phyloP scores from a whole-genome alignment of 805 yeast genomes.

The Pachysolen tannophilus region DNA sequence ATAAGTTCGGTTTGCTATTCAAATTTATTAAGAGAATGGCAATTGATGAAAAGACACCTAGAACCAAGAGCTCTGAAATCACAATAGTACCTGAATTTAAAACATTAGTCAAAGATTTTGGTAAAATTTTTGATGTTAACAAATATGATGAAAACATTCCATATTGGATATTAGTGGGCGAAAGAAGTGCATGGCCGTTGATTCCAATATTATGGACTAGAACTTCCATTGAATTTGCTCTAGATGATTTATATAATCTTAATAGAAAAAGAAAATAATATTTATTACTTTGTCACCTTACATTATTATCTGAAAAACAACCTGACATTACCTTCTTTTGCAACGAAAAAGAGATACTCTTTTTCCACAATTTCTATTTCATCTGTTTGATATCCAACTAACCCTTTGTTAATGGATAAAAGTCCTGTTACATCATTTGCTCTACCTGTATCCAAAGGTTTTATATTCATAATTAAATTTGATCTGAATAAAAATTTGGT shows the following conservation, averaged over 20 bases:
- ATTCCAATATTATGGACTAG: conserved; percentile 79
- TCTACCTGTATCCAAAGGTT: conserved; percentile 70
- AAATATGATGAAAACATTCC: conserved; percentile 65
- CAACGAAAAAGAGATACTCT: conserved; percentile 53
- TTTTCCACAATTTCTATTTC: conserved; percentile 40
- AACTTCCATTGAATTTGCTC: conserved; percentile 81
- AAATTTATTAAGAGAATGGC: conserved; percentile 66
- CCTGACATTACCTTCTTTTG: conserved; percentile 44
- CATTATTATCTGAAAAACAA: conserved; percentile 33
- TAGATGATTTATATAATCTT: conserved; percentile 61
- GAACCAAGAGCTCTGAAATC: conserved; percentile 66
- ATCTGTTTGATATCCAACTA: conserved; percentile 15
- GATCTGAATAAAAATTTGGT: conserved; percentile 42
- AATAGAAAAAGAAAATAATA: conserved; percentile 16
- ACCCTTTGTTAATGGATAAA: conserved; percentile 51
- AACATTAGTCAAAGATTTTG: conserved; percentile 60
- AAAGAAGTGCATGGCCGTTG: conserved; percentile 88
- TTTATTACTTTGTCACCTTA: no score
- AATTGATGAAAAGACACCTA: conserved; percentile 82
- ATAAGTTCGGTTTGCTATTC: conserved; percentile 68
- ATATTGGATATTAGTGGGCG: conserved; percentile 88
- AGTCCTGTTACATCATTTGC: conserved; percentile 80
- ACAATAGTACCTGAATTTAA: conserved; percentile 85
- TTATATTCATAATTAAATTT: conserved; percentile 42
- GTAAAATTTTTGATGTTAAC: conserved; percentile 72